phyloP scores from a whole-genome alignment of 768 basidiomycete genomes.

The Lentinula lateritia region DNA sequence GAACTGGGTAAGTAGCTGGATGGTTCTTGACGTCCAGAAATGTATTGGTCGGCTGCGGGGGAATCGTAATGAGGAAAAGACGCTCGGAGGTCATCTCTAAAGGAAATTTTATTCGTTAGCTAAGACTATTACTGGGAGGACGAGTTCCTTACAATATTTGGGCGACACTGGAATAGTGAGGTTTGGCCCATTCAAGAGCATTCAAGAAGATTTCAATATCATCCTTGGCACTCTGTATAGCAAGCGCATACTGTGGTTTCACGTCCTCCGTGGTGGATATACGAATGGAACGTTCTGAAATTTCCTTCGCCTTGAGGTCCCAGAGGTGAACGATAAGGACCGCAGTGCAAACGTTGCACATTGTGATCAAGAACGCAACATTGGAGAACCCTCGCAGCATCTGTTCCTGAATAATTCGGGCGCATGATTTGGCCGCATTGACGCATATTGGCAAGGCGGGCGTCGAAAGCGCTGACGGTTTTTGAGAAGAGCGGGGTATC shows the following conservation, averaged over 20 bases:
- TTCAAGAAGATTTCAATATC: constrained; percentile 37
- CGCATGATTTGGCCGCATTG: constrained; percentile 55
- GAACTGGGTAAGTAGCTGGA: neutral
- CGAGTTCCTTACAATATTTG: constrained; percentile 26
- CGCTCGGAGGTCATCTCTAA: constrained; percentile 4
- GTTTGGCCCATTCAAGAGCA: constrained; percentile 31
- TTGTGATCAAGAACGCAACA: constrained; percentile 35
- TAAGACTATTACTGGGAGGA: neutral
- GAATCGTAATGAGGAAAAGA: constrained; percentile 2
- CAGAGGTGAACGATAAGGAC: constrained; percentile 54
- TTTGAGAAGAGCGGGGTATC: constrained; percentile 1
- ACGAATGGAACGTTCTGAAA: constrained; percentile 18
- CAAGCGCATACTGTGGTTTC: constrained; percentile 24
- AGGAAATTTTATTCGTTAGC: neutral
- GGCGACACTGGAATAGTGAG: constrained; percentile 28
- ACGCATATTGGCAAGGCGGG: constrained; percentile 54
- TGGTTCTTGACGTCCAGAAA: neutral
- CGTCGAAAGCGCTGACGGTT: constrained; percentile 19
- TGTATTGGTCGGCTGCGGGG: neutral
- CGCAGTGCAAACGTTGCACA: constrained; percentile 45
- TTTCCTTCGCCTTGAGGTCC: constrained; percentile 46
- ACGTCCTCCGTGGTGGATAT: constrained; percentile 20
- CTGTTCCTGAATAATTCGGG: constrained; percentile 52
- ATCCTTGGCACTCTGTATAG: constrained; percentile 28
- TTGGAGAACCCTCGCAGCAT: constrained; percentile 38